Conservation (phyloP, 2,329 filamentous ascomycete genomes). For the Biscogniauxia sp. region DNA sequence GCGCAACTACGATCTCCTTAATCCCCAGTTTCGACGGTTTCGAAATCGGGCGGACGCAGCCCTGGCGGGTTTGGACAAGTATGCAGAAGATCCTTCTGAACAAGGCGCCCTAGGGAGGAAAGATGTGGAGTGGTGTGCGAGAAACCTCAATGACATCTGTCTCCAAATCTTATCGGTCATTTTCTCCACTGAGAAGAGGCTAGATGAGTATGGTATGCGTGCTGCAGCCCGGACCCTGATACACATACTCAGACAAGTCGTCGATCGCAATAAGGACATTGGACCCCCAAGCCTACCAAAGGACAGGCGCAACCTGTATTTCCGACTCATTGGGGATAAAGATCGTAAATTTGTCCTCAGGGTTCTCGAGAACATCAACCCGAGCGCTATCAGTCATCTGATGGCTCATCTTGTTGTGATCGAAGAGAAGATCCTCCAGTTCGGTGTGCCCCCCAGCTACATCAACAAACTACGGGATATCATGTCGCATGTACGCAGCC, state of each 20-base stretch:
- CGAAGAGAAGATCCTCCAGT: slow-evolving; percentile 26
- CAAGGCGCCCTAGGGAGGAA: slow-evolving; percentile 24
- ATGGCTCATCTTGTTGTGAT: slow-evolving; percentile 33
- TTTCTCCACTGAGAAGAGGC: slow-evolving; percentile 36
- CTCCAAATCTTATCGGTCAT: slow-evolving; percentile 43
- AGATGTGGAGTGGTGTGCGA: slow-evolving; percentile 49
- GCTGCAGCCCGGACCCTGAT: slow-evolving; percentile 49
- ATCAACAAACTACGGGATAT: slow-evolving; percentile 30
- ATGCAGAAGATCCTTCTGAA: slow-evolving; percentile 14
- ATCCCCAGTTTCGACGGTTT: slow-evolving; percentile 48
- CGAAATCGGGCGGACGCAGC: slow-evolving; percentile 47
- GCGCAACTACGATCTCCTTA: slow-evolving; percentile 42
- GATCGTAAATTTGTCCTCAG: slow-evolving; percentile 45
- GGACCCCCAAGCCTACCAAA: slow-evolving; percentile 25
- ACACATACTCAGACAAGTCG: slow-evolving; percentile 46
- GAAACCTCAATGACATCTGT: slow-evolving; percentile 44
- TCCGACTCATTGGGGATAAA: slow-evolving; percentile 44
- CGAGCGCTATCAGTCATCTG: slow-evolving; percentile 19
- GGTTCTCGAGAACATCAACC: slow-evolving; percentile 34
- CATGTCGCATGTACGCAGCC: slow-evolving; percentile 27
- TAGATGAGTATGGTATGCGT: slow-evolving; percentile 37
- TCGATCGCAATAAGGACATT: slow-evolving; percentile 39
- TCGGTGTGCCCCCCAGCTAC: slow-evolving; percentile 29
- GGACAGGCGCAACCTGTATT: slow-evolving; percentile 47
- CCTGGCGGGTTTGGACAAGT: slow-evolving; percentile 42